phyloP scores from a whole-genome alignment of 306 rosid genomes.

The Macrotyloma uniflorum region DNA sequence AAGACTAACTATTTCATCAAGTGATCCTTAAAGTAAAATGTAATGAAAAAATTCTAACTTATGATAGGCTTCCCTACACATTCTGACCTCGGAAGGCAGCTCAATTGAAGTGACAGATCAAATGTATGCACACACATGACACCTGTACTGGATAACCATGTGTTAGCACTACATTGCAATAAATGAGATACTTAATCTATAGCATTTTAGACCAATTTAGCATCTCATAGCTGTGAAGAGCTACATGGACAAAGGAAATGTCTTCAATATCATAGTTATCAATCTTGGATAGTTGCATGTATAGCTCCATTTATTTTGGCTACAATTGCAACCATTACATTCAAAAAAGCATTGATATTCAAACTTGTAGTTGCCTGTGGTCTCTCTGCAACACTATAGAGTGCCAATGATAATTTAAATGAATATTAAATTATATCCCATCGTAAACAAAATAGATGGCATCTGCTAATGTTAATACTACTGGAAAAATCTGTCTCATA shows the following conservation, averaged over 20 bases:
- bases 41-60: not conserved
- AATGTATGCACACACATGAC: not conserved
- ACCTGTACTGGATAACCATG: not conserved
- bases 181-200: not conserved
- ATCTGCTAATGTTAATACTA: constrained; percentile 15
- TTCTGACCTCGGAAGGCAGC: not conserved
- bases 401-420: not conserved
- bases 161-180: constrained; percentile 17
- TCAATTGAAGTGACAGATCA: constrained; percentile 2
- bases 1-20: constrained; percentile 1
- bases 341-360: not conserved
- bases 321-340: not conserved
- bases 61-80: not conserved
- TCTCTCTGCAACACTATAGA: not conserved
- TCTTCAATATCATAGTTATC: not conserved
- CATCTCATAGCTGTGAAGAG: constrained; percentile 19
- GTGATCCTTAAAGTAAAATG: constrained; percentile 5
- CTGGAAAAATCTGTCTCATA: not conserved
- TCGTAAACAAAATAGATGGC: constrained; percentile 15
- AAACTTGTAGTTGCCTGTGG: not conserved
- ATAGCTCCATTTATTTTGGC: not conserved
- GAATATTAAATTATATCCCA: constrained; percentile 16
- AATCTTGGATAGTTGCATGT: not conserved
- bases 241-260: constrained; percentile 3
- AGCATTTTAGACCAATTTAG: constrained; percentile 23